Percentiles rank a stretch among this genome's conserved stretches.
phyloP scores from a whole-genome alignment of 2,329 filamentous ascomycete species.

The Ophiostoma angusticollis region DNA sequence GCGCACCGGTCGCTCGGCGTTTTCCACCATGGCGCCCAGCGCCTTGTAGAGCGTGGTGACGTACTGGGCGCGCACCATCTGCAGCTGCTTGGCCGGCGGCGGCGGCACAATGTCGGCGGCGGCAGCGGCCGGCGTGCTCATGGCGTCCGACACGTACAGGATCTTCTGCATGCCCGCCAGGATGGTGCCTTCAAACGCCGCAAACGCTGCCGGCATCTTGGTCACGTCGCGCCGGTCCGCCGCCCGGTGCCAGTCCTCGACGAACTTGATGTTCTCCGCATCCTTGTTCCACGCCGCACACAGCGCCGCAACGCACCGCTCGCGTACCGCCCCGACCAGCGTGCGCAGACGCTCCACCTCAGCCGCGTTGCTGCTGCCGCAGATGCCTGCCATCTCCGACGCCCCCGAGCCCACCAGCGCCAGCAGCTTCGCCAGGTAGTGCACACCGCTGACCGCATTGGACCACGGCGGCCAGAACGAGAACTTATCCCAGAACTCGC shows the following conservation, averaged over 20 bases:
- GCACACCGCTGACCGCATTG: conserved; percentile 82
- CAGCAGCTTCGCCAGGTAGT: conserved; percentile 76
- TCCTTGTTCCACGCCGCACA: conserved; percentile 90
- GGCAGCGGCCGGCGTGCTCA: conserved; percentile 56
- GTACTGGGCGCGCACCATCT: conserved; percentile 85
- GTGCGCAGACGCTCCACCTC: conserved; percentile 60
- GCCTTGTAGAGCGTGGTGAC: conserved; percentile 90
- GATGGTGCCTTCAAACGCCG: conserved; percentile 71
- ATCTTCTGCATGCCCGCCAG: conserved; percentile 88
- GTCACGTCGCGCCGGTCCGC: conserved; percentile 76
- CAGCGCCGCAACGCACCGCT: conserved; percentile 72
- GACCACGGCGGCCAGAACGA: conserved; percentile 94
- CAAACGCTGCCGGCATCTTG: conserved; percentile 76
- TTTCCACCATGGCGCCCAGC: conserved; percentile 91
- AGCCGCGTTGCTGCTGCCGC: conserved; percentile 41
- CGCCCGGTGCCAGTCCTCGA: conserved; percentile 88
- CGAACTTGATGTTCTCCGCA: conserved; percentile 77
- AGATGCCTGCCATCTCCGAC: conserved; percentile 68
- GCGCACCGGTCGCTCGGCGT: conserved; percentile 65
- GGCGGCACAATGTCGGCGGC: conserved; percentile 68
- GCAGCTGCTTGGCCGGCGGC: conserved; percentile 73
- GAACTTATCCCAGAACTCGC: conserved; percentile 83
- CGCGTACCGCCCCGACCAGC: conserved; percentile 66
- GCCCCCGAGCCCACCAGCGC: conserved; percentile 74
- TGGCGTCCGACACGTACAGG: conserved; percentile 79